Evolutionary conservation across 352 stramenopile genomes (phyloP).

Genomic region (Pythium chondricola): DNA sequence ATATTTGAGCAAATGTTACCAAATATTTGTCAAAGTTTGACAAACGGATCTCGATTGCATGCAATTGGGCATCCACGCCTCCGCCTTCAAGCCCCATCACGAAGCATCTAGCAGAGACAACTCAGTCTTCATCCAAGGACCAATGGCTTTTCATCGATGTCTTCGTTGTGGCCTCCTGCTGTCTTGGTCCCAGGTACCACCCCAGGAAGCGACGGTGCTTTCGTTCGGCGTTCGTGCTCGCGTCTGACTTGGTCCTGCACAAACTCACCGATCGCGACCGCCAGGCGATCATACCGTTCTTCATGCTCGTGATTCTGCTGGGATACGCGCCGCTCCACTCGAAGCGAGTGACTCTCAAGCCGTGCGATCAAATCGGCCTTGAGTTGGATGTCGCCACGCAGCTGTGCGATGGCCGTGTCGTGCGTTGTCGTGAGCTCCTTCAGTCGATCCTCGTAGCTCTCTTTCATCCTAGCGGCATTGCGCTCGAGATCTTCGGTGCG

Average conservation of each 20-base stretch:
- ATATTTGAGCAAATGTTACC: too few species aligned
- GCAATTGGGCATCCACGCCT: too few species aligned
- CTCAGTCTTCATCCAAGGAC: too few species aligned
- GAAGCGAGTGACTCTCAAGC: slow-evolving; percentile 37
- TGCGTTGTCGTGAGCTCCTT: slow-evolving; percentile 21
- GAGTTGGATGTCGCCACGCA: slow-evolving; percentile 21
- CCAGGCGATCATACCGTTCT: slow-evolving; percentile 43
- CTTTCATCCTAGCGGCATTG: slow-evolving; percentile 26
- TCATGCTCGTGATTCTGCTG: slow-evolving; percentile 45
- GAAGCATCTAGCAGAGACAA: too few species aligned
- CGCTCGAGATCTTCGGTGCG: slow-evolving; percentile 37
- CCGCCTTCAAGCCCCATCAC: too few species aligned
- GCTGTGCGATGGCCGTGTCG: slow-evolving; percentile 25
- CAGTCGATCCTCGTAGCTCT: slow-evolving; percentile 38
- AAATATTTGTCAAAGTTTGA: too few species aligned
- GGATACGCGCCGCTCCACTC: slow-evolving; percentile 33
- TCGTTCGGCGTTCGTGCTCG: slow-evolving; percentile 28
- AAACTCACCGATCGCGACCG: slow-evolving; percentile 43
- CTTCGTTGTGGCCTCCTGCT: too few species aligned
- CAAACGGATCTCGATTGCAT: too few species aligned
- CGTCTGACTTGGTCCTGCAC: slow-evolving; percentile 47
- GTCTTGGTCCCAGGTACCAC: too few species aligned
- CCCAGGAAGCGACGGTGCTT: too few species aligned
- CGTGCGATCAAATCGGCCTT: slow-evolving; percentile 23
- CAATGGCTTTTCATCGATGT: too few species aligned